A percentile compares a stretch with the other conserved stretches of the same genome.
Evolutionary conservation across 1,139 yeast genomes (phyloP).

Genomic region (Taphrina confusa): DNA sequence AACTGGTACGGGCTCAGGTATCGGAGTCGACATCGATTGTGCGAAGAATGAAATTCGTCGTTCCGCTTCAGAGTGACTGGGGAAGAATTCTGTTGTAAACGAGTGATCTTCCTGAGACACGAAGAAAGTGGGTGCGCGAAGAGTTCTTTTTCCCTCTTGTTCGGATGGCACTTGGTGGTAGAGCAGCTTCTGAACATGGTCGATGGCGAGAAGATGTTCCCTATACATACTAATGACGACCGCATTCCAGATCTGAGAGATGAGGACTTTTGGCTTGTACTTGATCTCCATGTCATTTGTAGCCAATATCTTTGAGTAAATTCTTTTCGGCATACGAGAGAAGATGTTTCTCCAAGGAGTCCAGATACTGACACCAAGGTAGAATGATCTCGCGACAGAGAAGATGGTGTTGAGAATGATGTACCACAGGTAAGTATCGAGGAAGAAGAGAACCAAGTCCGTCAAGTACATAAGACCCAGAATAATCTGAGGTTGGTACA

Average conservation of each 20-base stretch:
- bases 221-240: conserved; percentile 97
- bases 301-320: conserved; percentile 93
- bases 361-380: conserved; percentile 95
- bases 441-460: conserved; percentile 90
- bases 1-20: conserved; percentile 96
- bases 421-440: conserved; percentile 99
- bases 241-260: conserved; percentile 98
- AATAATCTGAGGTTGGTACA: conserved; percentile 81
- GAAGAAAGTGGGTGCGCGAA: conserved; percentile 98
- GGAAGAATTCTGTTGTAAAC: conserved; percentile 93
- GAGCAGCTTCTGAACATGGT: conserved; percentile 93
- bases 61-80: conserved; percentile 94
- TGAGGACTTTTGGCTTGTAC: conserved; percentile 96
- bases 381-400: conserved; percentile 96
- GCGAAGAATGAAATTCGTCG: conserved; percentile 99
- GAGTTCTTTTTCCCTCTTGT: conserved; percentile 95
- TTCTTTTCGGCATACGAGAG: conserved; percentile 96
- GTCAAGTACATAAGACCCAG: conserved; percentile 89
- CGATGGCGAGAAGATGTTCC: conserved; percentile 94
- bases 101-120: conserved; percentile 97
- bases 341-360: conserved; percentile 99
- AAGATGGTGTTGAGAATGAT: conserved; percentile 90
- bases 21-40: conserved; percentile 96
- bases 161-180: conserved; percentile 94
- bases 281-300: conserved; percentile 99